Percentiles rank a stretch among this genome's conserved stretches.
These are phyloP conservation scores for Guillardia theta DNA, from an alignment of 78 protist genomes.

Conservation along the genomic window DNA sequence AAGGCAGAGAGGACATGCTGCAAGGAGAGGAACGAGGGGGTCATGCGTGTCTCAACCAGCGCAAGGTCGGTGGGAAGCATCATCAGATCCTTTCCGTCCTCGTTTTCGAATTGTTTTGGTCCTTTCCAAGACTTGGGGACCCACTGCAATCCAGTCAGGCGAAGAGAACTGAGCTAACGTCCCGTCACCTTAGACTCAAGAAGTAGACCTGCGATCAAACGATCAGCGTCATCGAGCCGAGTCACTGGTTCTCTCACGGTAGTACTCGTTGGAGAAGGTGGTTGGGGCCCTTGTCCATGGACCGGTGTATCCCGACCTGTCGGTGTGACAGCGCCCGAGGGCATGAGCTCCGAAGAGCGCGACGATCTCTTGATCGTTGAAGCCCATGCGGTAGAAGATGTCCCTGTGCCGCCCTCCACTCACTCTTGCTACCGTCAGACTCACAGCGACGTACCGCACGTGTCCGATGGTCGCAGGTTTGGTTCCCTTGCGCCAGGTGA, in stretches of 20 bases:
- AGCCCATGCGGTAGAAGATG: constrained; percentile 66
- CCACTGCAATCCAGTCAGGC: no score
- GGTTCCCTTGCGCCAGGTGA: neutral
- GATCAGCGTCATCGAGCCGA: no score
- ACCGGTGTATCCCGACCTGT: constrained; percentile 59
- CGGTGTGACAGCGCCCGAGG: constrained; percentile 72
- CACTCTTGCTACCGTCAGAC: neutral
- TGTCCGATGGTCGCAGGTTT: constrained; percentile 37
- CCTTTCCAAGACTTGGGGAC: neutral
- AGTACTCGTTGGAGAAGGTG: constrained; percentile 57
- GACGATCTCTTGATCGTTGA: constrained; percentile 68
- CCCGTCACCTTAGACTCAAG: no score
- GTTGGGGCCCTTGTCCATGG: constrained; percentile 73
- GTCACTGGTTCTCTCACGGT: no score
- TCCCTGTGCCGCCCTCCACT: constrained; percentile 21
- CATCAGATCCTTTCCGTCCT: constrained; percentile 56
- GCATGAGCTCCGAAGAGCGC: constrained; percentile 75
- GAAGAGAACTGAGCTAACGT: no score
- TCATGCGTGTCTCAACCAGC: constrained; percentile 50
- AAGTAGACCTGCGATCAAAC: no score
- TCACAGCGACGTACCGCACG: neutral
- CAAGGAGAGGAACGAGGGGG: neutral
- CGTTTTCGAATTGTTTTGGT: constrained; percentile 44
- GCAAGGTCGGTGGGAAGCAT: constrained; percentile 81
- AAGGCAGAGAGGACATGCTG: neutral